Conservation (phyloP, 139 green algal genomes). For the Eudorina sp. region DNA sequence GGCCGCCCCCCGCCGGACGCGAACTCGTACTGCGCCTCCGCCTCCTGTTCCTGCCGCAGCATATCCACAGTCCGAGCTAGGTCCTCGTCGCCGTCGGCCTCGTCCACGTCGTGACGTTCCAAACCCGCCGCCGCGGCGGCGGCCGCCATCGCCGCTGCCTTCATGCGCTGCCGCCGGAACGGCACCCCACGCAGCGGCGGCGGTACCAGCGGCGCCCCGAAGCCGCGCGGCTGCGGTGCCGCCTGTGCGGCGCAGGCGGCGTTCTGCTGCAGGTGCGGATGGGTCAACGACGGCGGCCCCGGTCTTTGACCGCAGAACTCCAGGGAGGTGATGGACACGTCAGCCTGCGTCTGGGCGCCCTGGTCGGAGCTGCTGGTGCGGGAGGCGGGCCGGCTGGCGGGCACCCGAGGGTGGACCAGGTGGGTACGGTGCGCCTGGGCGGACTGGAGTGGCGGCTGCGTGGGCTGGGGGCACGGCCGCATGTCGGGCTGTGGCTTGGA, state of each 20-base stretch:
- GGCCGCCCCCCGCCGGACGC: no score
- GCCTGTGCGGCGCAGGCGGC: not conserved
- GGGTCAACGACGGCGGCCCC: not conserved
- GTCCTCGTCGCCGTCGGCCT: not conserved
- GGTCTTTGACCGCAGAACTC: not conserved
- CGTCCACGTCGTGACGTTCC: not conserved
- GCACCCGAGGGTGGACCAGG: not conserved
- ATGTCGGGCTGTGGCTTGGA: no score
- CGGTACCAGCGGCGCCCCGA: not conserved
- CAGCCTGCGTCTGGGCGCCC: not conserved
- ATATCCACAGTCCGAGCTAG: conserved; percentile 32
- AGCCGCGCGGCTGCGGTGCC: not conserved
- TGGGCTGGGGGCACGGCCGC: not conserved
- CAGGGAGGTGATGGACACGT: not conserved
- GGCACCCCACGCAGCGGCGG: not conserved
- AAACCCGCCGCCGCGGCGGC: not conserved
- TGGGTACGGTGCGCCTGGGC: not conserved
- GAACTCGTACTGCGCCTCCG: not conserved
- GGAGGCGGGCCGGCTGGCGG: not conserved
- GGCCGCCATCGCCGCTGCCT: not conserved
- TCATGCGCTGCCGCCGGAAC: conserved; percentile 5
- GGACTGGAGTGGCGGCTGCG: not conserved
- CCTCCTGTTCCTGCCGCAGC: conserved; percentile 34
- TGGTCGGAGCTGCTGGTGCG: not conserved
- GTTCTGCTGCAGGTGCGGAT: conserved; percentile 20